Evolutionary conservation across 2,329 filamentous ascomycete species (phyloP), one percentile per base, ranked within the genome.

Genomic region (Periconia digitata): DNA sequence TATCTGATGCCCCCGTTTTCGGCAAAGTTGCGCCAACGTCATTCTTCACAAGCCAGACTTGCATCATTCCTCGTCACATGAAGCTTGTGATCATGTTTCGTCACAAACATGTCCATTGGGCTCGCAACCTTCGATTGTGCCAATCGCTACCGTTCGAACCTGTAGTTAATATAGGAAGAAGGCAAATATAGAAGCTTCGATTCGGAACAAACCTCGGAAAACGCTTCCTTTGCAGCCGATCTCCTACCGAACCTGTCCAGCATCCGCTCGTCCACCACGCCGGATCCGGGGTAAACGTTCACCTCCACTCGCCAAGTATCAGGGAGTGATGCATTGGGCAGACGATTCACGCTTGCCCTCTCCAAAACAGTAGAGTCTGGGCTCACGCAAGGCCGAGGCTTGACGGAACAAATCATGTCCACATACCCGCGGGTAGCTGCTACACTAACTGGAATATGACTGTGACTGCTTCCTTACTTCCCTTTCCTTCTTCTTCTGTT

Each of bases 251-350:
- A 59, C 43, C 39, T 42, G 13, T 48, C 40, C 53, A 58, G 49
- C 56, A 63, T 70, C 67, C 67, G 67, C 58, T 70, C 66, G 66
- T 54, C 66, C 67, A 67, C 62, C 46, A 56, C 48, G 44, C 51
- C 54, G 51, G 56, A 63, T 67, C 62, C 63, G 64, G 64, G 62
- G 63, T 60, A 63, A 52, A 21, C 37, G 50, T 51, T 53, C 40
- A 51, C 43, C 46, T 44, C 5, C 15, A 27, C 8, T 21, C 53
- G 57, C 59, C 57, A 64, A 59, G 57, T 21, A 32, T 32, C 27
- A 15, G 27, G 10, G 38, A 39, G 18, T 34, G 43, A 49, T 38
- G 43, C 42, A n/a, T 32, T 32, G 27, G 46, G 46, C 42, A 44
- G 12, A 27, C 8, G 21, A 40, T 42, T 23, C 32, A 56, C 58